Conservation (phyloP, 2,329 filamentous ascomycete genomes). For the Aspergillus cejpii region DNA sequence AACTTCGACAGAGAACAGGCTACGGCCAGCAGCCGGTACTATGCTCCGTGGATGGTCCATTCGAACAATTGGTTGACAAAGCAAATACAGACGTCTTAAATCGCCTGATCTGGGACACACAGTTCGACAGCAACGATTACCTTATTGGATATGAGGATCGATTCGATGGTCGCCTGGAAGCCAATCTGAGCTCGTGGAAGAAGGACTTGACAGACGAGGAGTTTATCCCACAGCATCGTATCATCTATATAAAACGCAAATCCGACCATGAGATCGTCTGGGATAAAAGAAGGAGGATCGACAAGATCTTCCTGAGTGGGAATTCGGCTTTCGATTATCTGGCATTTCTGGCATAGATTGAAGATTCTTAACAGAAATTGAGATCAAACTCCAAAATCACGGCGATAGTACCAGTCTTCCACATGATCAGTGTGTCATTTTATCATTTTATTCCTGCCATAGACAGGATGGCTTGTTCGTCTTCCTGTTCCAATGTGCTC, state of each 20-base stretch:
- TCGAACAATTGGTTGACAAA: neutral
- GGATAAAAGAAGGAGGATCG: conserved; percentile 45
- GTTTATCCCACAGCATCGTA: conserved; percentile 51
- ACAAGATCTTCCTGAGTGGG: conserved; percentile 45
- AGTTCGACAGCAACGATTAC: conserved; percentile 41
- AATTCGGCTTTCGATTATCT: conserved; percentile 29
- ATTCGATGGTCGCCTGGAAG: conserved; percentile 47
- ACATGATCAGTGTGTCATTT: too few relatives aligned
- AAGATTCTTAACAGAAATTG: neutral
- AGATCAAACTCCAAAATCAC: neutral
- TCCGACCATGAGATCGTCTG: conserved; percentile 42
- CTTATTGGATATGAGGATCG: conserved; percentile 51
- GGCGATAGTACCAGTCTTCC: too few relatives aligned
- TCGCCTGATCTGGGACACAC: conserved; percentile 47
- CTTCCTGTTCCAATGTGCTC: too few relatives aligned
- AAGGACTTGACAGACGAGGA: conserved; percentile 50
- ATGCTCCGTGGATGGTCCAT: neutral
- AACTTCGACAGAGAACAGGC: conserved; percentile 11
- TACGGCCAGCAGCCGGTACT: conserved; percentile 12
- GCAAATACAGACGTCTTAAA: conserved; percentile 39
- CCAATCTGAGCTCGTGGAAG: conserved; percentile 46
- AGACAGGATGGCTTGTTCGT: too few relatives aligned
- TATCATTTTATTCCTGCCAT: too few relatives aligned
- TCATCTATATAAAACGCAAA: conserved; percentile 45
- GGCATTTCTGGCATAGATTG: conserved; percentile 21